phyloP scores from a whole-genome alignment of 371 early-diverging fungal genomes.

The Thermomucor indicae-seudaticae region DNA sequence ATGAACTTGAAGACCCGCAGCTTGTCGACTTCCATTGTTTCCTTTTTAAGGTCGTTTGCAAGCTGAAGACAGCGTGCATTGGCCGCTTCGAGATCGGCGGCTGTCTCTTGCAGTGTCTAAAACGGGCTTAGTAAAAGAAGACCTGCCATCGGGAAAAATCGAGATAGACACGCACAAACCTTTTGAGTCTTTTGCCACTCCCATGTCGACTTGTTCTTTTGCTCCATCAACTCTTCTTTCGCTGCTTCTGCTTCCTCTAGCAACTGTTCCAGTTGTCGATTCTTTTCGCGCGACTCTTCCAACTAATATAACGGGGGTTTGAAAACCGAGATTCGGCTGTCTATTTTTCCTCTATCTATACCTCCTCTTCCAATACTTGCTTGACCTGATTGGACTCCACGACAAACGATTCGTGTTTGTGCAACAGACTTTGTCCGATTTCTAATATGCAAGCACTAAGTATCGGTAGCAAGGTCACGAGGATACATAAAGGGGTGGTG shows the following conservation, averaged over 20 bases:
- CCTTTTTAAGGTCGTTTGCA: conserved; percentile 23
- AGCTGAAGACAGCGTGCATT: conserved; percentile 33
- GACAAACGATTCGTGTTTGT: conserved; percentile 37
- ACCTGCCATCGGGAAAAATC: no score
- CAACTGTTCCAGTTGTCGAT: conserved; percentile 21
- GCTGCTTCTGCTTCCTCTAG: conserved; percentile 26
- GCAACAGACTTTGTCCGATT: conserved; percentile 42
- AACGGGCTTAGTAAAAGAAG: no score
- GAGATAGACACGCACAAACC: conserved; percentile 14
- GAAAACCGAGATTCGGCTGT: no score
- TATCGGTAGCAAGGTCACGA: background rate
- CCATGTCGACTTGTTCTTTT: conserved; percentile 25
- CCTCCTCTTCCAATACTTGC: conserved; percentile 28
- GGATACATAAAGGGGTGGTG: background rate
- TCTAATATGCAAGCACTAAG: conserved; percentile 11
- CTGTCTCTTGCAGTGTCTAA: conserved; percentile 29
- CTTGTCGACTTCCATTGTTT: conserved; percentile 35
- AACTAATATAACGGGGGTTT: no score
- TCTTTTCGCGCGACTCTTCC: conserved; percentile 21
- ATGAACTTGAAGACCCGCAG: conserved; percentile 40
- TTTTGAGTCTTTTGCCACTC: conserved; percentile 41
- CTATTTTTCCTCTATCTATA: conserved; percentile 2
- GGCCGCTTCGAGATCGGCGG: conserved; percentile 28
- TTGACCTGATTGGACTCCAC: conserved; percentile 24
- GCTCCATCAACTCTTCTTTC: conserved; percentile 22